Percentiles rank a stretch among this genome's conserved stretches.
Conservation (phyloP, 345 rosid species). For the Corchorus capsularis region DNA sequence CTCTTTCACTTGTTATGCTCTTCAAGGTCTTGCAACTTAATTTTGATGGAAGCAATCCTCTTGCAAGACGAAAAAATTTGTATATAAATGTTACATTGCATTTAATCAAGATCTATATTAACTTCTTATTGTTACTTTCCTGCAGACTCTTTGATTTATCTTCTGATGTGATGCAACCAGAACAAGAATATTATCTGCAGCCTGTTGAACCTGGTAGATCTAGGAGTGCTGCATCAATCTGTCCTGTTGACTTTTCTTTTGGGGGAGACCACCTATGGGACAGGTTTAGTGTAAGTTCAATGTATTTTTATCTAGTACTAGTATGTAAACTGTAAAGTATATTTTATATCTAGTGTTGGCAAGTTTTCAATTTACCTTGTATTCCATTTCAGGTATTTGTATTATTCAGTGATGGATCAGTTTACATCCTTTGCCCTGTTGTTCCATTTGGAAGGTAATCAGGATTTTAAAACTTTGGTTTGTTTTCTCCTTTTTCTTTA, state of each 20-base stretch:
- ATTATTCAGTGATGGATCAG: constrained; percentile 78
- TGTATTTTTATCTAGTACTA: neutral
- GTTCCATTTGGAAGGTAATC: constrained; percentile 91
- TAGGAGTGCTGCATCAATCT: constrained; percentile 71
- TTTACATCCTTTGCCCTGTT: constrained; percentile 86
- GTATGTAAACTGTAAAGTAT: neutral
- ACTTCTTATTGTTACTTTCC: constrained; percentile 23
- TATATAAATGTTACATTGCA: neutral
- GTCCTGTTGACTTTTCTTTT: constrained; percentile 83
- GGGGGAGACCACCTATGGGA: constrained; percentile 98
- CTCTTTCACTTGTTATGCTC: neutral
- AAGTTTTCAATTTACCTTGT: constrained; percentile 4
- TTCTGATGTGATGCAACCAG: constrained; percentile 68
- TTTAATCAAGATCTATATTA: neutral
- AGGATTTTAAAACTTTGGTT: neutral
- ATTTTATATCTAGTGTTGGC: constrained; percentile 1
- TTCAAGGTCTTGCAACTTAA: neutral
- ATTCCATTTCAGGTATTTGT: constrained; percentile 68
- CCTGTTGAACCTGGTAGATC: constrained; percentile 86
- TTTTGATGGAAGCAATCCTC: neutral
- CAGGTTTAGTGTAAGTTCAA: constrained; percentile 78
- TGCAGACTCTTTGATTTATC: constrained; percentile 85
- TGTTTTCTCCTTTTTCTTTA: neutral
- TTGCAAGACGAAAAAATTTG: neutral
- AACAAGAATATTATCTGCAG: constrained; percentile 93